These are phyloP conservation scores for Tubosaeta sp. DNA, from an alignment of 768 basidiomycete species.

Conservation along the genomic window DNA sequence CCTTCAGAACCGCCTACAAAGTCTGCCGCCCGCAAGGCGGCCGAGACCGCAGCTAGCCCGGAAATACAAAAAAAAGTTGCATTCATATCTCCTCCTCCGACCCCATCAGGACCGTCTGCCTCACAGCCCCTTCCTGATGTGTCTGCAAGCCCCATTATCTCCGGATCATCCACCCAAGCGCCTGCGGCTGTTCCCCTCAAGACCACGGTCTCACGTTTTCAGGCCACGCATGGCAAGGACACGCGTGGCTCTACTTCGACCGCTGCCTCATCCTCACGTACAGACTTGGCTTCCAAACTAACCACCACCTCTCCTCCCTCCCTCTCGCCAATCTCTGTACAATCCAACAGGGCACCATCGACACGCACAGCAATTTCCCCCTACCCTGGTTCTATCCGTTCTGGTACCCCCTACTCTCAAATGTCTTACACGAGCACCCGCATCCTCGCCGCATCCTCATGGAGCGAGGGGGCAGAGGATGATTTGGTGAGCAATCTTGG, in stretches of 20 bases:
- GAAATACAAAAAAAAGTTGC: constrained; percentile 83
- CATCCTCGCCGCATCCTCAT: constrained; percentile 74
- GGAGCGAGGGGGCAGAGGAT: constrained; percentile 94
- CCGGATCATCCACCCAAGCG: constrained; percentile 27
- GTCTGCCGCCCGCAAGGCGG: constrained; percentile 35
- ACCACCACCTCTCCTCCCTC: constrained; percentile 45
- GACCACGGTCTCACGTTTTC: constrained; percentile 74
- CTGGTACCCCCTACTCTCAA: constrained; percentile 77
- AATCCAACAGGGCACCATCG: constrained; percentile 52
- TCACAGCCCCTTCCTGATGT: constrained; percentile 53
- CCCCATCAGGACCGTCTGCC: constrained; percentile 46
- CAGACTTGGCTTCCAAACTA: constrained; percentile 49
- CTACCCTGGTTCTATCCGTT: constrained; percentile 67
- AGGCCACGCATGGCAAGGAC: constrained; percentile 68
- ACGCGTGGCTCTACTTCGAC: constrained; percentile 60
- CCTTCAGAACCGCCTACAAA: constrained; percentile 23
- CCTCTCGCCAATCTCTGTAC: constrained; percentile 55
- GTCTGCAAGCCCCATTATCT: constrained; percentile 32
- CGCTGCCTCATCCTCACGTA: constrained; percentile 57
- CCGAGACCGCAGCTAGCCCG: constrained; percentile 28
- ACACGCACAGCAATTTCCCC: constrained; percentile 65
- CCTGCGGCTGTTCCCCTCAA: constrained; percentile 40
- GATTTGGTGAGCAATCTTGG: constrained; percentile 91
- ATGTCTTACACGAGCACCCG: constrained; percentile 69
- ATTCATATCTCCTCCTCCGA: constrained; percentile 78